Conservation (phyloP, 2,329 filamentous ascomycete species). For the Grosmannia huntii region DNA sequence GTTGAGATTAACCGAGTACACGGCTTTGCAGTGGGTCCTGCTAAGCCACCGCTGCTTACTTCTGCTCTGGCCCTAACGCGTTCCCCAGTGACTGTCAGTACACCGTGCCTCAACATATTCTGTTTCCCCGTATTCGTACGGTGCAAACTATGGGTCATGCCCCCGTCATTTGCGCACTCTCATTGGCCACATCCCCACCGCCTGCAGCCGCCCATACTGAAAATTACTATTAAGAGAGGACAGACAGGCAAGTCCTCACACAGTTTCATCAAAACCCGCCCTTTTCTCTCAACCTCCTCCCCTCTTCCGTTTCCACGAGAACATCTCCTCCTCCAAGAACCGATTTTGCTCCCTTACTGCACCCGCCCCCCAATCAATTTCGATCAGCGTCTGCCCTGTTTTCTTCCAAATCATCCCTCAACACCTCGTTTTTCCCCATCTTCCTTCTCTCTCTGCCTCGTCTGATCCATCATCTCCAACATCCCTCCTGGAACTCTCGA, state of each 20-base stretch:
- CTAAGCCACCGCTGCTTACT: neutral
- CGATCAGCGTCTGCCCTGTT: conserved; percentile 8
- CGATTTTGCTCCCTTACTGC: conserved; percentile 9
- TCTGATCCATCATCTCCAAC: neutral
- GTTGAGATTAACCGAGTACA: neutral
- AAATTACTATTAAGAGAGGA: neutral
- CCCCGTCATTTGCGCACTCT: neutral
- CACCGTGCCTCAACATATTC: neutral
- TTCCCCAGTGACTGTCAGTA: neutral
- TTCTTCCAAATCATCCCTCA: neutral
- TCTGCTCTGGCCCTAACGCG: neutral
- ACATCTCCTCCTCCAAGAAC: conserved; percentile 8
- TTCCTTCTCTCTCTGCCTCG: neutral
- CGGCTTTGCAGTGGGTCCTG: too few species aligned
- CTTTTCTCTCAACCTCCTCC: neutral
- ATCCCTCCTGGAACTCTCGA: neutral
- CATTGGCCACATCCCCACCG: neutral
- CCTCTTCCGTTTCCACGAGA: neutral
- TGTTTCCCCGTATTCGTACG: neutral
- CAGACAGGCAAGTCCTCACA: neutral
- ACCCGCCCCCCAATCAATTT: neutral
- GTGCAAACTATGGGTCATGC: neutral
- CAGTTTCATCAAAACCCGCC: conserved; percentile 3
- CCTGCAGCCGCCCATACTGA: neutral
- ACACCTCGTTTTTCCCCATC: neutral